Evolutionary conservation across 2,329 filamentous ascomycete species (phyloP).

Genomic region (Trichoderma breve): DNA sequence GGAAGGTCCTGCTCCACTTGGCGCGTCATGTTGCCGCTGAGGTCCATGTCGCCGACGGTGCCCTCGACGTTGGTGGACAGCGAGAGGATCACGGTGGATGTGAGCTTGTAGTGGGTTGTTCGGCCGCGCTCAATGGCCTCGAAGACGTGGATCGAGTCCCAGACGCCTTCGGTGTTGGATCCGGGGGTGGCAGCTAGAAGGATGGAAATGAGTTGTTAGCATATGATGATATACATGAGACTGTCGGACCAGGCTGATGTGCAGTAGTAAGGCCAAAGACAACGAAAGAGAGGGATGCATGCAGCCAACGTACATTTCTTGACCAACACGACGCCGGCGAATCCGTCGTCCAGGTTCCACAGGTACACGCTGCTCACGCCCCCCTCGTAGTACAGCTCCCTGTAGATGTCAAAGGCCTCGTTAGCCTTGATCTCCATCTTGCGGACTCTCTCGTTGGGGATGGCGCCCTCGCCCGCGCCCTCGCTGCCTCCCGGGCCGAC

Average conservation of each 20-base stretch:
- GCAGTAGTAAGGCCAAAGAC: neutral
- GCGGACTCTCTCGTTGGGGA: conserved; percentile 85
- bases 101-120: conserved; percentile 94
- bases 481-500: conserved; percentile 55
- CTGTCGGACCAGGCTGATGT: neutral
- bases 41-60: conserved; percentile 78
- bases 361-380: conserved; percentile 96
- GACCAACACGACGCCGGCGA: conserved; percentile 89
- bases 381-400: conserved; percentile 95
- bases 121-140: conserved; percentile 91
- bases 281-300: neutral
- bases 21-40: conserved; percentile 96
- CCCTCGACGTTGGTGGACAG: conserved; percentile 59
- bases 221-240: neutral
- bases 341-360: conserved; percentile 97
- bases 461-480: conserved; percentile 71
- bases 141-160: conserved; percentile 99
- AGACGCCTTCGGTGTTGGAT: conserved; percentile 71
- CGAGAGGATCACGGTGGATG: conserved; percentile 91
- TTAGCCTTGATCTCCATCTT: conserved; percentile 94
- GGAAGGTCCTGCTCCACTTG: conserved; percentile 91
- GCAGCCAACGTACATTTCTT: conserved; percentile 72
- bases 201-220: neutral
- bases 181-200: conserved; percentile 61
- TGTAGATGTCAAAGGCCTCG: conserved; percentile 94